Base-by-base conservation (phyloP, 352 stramenopile species). In the Thraustochytrium striatum region DNA sequence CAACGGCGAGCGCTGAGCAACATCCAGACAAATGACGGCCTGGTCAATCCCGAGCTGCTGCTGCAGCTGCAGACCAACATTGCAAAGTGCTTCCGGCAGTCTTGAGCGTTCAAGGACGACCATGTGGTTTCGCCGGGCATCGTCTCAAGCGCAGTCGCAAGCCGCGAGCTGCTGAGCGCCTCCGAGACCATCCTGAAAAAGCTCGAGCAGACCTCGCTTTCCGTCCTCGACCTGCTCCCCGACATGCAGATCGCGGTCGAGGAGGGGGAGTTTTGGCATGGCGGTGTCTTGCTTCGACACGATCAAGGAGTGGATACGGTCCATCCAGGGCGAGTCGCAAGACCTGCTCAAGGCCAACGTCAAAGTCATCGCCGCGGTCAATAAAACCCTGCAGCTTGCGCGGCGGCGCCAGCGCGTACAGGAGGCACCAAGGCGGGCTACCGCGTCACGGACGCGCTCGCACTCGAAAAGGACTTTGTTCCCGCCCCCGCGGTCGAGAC, bases 231-330 rank as follows among this genome's bases (percentile, higher is more conserved):
- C 33, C 69, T 88, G n/a, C 83, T 88, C 25, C 83, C 83, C 25
- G 85, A 88, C 61, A 61, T 88, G 41, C 57, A 84, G 57, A 65
- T 88, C 28, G 85, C 85, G 19, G 85, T 88, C 44, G 84, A 88
- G 57, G 85, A 88, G 72, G 82, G 75, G 1, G 85, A 88, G 61
- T 83, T n/a, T 84, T 44, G 72, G 69, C 9, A 78, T 88, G 28
- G 85, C 85, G 9, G 79, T 83, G 53, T 70, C 86, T 21, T 88
- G 87, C 50, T 88, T 88, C 41, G 58, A 84, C 38, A 88, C 84
- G 13, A 84, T 88, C 8, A 86, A 73, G 39, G 44, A 79, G 35
- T 85, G 82, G 82, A 79, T 85, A 25, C 41, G 43, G 19, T 28
- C 47, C 25, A 65, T 84, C 25, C 78, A 69, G 36, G 50, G 39